Evolutionary conservation across 306 rosid species (phyloP), one percentile per base, ranked within the genome.

Genomic region (Pachyrhizus erosus): DNA sequence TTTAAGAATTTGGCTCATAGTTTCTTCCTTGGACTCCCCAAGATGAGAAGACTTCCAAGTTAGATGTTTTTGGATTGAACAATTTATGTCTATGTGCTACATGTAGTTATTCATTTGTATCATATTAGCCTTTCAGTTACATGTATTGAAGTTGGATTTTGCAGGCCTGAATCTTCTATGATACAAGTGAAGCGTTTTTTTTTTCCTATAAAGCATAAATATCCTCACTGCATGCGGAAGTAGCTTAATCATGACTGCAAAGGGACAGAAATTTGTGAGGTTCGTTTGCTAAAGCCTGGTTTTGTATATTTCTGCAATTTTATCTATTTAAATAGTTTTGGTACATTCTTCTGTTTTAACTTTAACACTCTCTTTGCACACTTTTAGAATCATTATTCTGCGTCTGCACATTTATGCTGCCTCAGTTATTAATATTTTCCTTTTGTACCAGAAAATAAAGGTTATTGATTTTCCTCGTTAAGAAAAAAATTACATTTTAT

Each of bases 181-280:
- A 43, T 17, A 26, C 48, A 18, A 18, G 26, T 14, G 7, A 73
- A 82, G 78, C 77, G 64, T 67, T 46, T 27, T 29, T 3, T 17
- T n/a, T n/a, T 5, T 14, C 21, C 26, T 10, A 21, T 21, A 65
- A 78, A 78, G 49, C 76, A 42, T 18, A 39, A 37, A 2, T 48
- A 78, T 69, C 48, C 77, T 73, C 43, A 24, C 69, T 65, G 66
- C 52, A 37, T 48, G 70, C 11, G 4, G 76, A 64, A 70, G 33
- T 45, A 61, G 76, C 27, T 60, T 75, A 26, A 80, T 26, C 77
- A 91, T 94, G 97, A 61, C 75, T 42, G 5, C 75, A 39, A 81
- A 61, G 84, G 86, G 77, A 75, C 67, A 48, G 20, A 89, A 78
- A 74, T 87, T 84, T 91, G 90, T 89, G 49, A 94, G 97, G 98